A percentile compares a stretch with the other conserved stretches of the same genome.
phyloP scores from a whole-genome alignment of 1,284 basidiomycete species.

The Trametes versicolor region DNA sequence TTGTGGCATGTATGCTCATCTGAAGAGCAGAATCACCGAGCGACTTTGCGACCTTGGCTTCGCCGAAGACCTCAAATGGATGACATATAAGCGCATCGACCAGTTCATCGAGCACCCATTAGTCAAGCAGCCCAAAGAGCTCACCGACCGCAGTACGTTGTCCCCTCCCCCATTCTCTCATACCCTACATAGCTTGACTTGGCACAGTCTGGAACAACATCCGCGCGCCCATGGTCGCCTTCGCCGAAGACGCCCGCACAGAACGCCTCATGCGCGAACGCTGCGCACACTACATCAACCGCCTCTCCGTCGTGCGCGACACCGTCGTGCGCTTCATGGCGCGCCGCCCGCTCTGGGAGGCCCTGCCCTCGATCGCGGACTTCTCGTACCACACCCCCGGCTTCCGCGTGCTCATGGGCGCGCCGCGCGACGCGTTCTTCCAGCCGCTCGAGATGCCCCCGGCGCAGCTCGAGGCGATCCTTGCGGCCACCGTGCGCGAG shows the following conservation, averaged over 20 bases:
- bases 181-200: not conserved
- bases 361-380: constrained; percentile 31
- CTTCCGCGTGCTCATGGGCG: constrained; percentile 16
- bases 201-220: constrained; percentile 36
- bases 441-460: constrained; percentile 6
- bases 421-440: constrained; percentile 14
- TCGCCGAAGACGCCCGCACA: constrained; percentile 20
- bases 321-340: constrained; percentile 21
- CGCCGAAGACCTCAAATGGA: constrained; percentile 22
- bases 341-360: constrained; percentile 19
- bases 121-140: constrained; percentile 32
- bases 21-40: constrained; percentile 27
- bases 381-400: constrained; percentile 29
- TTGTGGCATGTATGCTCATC: not conserved
- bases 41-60: constrained; percentile 22
- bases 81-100: constrained; percentile 18
- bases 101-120: constrained; percentile 28
- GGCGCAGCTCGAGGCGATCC: not conserved
- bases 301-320: constrained; percentile 24
- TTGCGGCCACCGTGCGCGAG: constrained; percentile 1
- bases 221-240: constrained; percentile 30
- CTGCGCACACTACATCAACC: constrained; percentile 24
- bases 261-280: constrained; percentile 29
- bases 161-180: not conserved
- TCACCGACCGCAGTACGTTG: constrained; percentile 34